Conservation (phyloP, 1,284 basidiomycete species). For the Cryptococcus hybrid region DNA sequence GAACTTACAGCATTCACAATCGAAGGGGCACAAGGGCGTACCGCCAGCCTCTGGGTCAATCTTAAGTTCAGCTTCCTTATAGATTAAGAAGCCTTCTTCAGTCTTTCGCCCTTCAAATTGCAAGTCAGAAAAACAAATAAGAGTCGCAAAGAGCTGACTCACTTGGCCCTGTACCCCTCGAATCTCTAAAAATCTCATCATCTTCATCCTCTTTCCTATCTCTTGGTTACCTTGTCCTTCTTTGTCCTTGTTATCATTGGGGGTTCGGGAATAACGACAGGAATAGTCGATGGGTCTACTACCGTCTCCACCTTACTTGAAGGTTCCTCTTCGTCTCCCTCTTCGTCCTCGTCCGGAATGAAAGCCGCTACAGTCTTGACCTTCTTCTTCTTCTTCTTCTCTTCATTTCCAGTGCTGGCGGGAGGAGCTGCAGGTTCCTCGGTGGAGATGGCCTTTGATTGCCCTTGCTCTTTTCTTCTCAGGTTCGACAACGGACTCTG, state of each 20-base stretch:
- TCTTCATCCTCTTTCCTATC: slow-evolving; percentile 45
- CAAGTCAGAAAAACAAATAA: not conserved
- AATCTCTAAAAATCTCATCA: slow-evolving; percentile 66
- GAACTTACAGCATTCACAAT: slow-evolving; percentile 73
- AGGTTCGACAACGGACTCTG: not conserved
- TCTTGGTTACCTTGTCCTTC: slow-evolving; percentile 12
- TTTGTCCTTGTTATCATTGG: slow-evolving; percentile 12
- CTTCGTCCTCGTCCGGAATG: slow-evolving; percentile 3
- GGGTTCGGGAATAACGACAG: slow-evolving; percentile 3
- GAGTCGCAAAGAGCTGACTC: slow-evolving; percentile 41
- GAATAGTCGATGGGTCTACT: slow-evolving; percentile 25
- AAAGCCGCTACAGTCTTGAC: slow-evolving; percentile 11
- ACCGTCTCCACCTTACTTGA: slow-evolving; percentile 23
- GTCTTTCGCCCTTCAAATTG: slow-evolving; percentile 67
- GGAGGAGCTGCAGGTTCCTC: slow-evolving; percentile 6
- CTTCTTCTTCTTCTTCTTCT: slow-evolving; percentile 28
- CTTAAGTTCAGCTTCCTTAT: slow-evolving; percentile 81
- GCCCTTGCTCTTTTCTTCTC: not conserved
- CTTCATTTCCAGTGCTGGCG: not conserved
- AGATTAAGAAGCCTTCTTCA: slow-evolving; percentile 78
- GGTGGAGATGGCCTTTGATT: not conserved
- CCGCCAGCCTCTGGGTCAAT: slow-evolving; percentile 73
- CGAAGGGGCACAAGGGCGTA: slow-evolving; percentile 51
- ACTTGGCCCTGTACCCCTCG: slow-evolving; percentile 70
- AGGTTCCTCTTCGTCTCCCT: not conserved